Conservation (phyloP, 805 yeast species). For the Kuraishia ogatae region DNA sequence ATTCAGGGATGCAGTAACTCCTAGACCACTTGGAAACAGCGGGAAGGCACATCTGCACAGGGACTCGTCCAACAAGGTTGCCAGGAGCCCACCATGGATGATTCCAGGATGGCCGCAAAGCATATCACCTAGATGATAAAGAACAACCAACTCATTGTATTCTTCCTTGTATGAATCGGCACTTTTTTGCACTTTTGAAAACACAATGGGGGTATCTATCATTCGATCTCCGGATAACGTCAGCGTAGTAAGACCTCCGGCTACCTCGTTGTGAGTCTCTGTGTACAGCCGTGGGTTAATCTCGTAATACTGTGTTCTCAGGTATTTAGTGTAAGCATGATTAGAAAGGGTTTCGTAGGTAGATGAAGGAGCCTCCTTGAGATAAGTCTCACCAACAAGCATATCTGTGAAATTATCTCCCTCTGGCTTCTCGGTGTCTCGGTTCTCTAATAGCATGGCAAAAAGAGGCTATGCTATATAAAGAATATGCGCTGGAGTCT, state of each 20-base stretch:
- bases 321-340: neutral
- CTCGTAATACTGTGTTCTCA: neutral
- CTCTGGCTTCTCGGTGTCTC: neutral
- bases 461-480: neutral
- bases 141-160: constrained; percentile 32
- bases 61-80: constrained; percentile 45
- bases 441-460: neutral
- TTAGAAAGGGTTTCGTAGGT: constrained; percentile 2
- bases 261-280: neutral
- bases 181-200: constrained; percentile 2
- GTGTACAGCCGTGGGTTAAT: neutral
- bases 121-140: constrained; percentile 36
- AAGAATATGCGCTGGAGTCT: too few species aligned
- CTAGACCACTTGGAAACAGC: constrained; percentile 32
- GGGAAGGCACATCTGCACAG: constrained; percentile 44
- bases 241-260: constrained; percentile 5
- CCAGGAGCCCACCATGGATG: constrained; percentile 45
- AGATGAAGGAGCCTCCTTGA: neutral
- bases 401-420: neutral
- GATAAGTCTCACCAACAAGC: neutral
- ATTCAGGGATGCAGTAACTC: constrained; percentile 40
- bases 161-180: constrained; percentile 2
- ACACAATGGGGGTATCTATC: constrained; percentile 7
- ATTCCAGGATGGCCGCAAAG: constrained; percentile 39
- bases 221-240: constrained; percentile 5